Evolutionary conservation across 192 early-diverging fungal species (phyloP).

Genomic region (Cetraspora pellucida): DNA sequence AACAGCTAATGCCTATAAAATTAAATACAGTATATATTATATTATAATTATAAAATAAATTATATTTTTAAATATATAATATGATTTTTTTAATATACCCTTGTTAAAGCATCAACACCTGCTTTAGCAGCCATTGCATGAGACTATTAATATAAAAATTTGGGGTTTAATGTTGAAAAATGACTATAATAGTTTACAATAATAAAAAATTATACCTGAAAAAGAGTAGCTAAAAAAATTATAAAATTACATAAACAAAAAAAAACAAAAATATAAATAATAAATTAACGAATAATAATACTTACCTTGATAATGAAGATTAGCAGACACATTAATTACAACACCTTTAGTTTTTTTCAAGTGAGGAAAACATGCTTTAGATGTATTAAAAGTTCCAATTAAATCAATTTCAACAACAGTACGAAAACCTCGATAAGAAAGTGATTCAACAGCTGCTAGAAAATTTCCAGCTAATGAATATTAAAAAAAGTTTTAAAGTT

Average conservation of each 20-base stretch:
- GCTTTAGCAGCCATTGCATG: constrained; percentile 66
- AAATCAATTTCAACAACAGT: constrained; percentile 69
- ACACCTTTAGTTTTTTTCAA: constrained; percentile 66
- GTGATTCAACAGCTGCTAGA: constrained; percentile 60
- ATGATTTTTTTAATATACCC: background rate
- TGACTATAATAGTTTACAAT: too few relatives aligned
- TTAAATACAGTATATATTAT: constrained; percentile 26
- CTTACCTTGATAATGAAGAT: constrained; percentile 57
- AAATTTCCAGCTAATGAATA: constrained; percentile 70
- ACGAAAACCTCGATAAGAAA: constrained; percentile 73
- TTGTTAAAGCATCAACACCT: constrained; percentile 59
- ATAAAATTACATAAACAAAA: too few relatives aligned
- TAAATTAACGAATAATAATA: too few relatives aligned
- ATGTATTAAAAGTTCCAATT: constrained; percentile 76
- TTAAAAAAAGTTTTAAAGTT: background rate
- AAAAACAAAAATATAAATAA: too few relatives aligned
- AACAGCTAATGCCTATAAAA: constrained; percentile 46
- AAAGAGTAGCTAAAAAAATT: background rate
- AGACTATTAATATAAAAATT: constrained; percentile 42
- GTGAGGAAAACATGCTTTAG: constrained; percentile 68
- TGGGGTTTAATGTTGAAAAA: background rate
- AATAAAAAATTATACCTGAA: constrained; percentile 36
- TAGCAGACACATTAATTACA: constrained; percentile 74
- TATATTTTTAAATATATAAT: background rate
- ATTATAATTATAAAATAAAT: constrained; percentile 4